A percentile compares a stretch with the other conserved stretches of the same genome.
phyloP scores from a whole-genome alignment of 495 filamentous ascomycete genomes.

The Platismatia glauca region DNA sequence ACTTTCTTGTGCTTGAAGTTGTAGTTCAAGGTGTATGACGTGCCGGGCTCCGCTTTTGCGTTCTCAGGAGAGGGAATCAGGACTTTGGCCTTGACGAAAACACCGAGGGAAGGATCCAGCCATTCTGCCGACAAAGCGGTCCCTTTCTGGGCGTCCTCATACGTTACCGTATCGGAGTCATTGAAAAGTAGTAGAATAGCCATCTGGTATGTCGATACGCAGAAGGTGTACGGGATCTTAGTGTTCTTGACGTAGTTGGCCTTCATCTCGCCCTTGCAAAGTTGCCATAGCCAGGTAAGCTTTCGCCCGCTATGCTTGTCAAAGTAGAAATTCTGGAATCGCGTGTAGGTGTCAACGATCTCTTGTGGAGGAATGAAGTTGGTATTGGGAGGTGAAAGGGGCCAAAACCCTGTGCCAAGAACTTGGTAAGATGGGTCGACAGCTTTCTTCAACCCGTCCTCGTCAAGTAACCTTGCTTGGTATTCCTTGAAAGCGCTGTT shows the following conservation, averaged over 20 bases:
- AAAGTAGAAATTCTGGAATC: constrained; percentile 85
- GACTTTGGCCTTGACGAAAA: constrained; percentile 87
- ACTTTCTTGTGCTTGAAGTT: constrained; percentile 98
- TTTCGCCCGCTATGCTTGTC: constrained; percentile 95
- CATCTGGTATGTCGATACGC: constrained; percentile 96
- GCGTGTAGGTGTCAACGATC: constrained; percentile 77
- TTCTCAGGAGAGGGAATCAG: constrained; percentile 59
- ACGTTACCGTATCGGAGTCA: constrained; percentile 71
- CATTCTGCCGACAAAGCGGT: constrained; percentile 72
- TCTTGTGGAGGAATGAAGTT: constrained; percentile 77
- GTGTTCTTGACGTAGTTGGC: constrained; percentile 76
- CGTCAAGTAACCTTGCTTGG: constrained; percentile 52
- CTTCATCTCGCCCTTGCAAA: constrained; percentile 95
- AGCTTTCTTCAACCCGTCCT: constrained; percentile 48
- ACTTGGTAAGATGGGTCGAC: constrained; percentile 79
- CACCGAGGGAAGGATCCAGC: constrained; percentile 72
- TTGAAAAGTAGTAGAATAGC: constrained; percentile 95
- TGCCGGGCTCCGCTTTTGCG: constrained; percentile 65
- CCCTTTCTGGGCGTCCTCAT: constrained; percentile 74
- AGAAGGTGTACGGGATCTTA: constrained; percentile 93
- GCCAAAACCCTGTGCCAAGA: constrained; percentile 96
- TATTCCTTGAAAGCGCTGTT: constrained; percentile 76
- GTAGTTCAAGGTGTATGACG: constrained; percentile 72
- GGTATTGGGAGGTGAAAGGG: constrained; percentile 73
- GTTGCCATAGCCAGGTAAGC: constrained; percentile 94